A percentile compares a stretch with the other conserved stretches of the same genome.
These are phyloP conservation scores for Scedosporium boydii DNA, from an alignment of 2,329 filamentous ascomycete genomes.

Conservation along the genomic window DNA sequence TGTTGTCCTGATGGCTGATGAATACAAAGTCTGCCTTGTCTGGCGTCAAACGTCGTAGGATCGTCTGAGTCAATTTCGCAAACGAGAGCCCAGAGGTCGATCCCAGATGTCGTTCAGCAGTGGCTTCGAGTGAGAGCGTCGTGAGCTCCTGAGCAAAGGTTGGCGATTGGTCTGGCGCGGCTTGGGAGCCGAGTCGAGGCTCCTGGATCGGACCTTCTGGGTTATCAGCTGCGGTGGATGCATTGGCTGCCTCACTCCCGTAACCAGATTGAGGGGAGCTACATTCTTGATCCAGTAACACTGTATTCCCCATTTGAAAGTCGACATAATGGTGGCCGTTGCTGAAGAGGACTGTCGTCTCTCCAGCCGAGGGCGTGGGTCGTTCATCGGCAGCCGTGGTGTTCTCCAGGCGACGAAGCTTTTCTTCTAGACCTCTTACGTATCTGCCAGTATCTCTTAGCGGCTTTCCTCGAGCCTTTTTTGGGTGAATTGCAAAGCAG, in stretches of 20 bases:
- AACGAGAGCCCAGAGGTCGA: constrained; percentile 34
- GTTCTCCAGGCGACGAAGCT: background rate
- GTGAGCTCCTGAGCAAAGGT: constrained; percentile 24
- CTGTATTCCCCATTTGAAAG: background rate
- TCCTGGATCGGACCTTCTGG: background rate
- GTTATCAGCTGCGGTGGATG: background rate
- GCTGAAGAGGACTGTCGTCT: background rate
- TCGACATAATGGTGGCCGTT: background rate
- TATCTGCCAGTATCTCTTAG: background rate
- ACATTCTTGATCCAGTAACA: background rate
- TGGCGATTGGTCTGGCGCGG: constrained; percentile 4
- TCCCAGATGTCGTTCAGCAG: constrained; percentile 32
- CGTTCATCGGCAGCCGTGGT: background rate
- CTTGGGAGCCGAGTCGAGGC: constrained; percentile 7
- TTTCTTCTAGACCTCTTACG: background rate
- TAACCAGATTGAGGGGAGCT: background rate
- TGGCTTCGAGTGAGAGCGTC: constrained; percentile 29
- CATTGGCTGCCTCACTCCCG: background rate
- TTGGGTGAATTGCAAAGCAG: background rate
- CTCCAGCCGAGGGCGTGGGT: constrained; percentile 5
- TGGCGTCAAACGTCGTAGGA: constrained; percentile 29
- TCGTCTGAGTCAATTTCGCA: constrained; percentile 30
- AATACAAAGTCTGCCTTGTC: constrained; percentile 33
- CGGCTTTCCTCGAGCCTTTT: background rate
- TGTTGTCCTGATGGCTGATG: constrained; percentile 11